A percentile compares a stretch with the other conserved stretches of the same genome.
Evolutionary conservation across 164 flowering plant genomes (phyloP).

Genomic region (Cinnamomum chago): DNA sequence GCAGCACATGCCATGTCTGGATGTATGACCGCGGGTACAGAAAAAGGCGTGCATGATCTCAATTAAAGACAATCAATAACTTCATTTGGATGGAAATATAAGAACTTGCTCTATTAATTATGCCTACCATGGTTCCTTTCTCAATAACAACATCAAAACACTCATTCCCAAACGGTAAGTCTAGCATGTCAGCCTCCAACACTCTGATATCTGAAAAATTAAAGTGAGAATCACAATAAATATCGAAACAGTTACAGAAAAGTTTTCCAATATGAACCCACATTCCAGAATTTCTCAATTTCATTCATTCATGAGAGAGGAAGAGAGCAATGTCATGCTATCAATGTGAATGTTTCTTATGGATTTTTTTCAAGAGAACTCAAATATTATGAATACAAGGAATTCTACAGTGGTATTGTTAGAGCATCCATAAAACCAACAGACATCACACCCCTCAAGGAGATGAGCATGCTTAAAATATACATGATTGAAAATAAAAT

Average conservation of each 20-base stretch:
- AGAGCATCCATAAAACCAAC: too few relatives aligned
- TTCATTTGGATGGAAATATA: neutral
- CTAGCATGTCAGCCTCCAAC: conserved; percentile 86
- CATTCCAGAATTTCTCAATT: neutral
- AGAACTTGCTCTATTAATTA: neutral
- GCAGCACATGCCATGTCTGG: too few relatives aligned
- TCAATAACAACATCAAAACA: conserved; percentile 89
- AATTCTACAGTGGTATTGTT: too few relatives aligned
- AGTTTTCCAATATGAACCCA: neutral
- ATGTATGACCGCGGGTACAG: neutral
- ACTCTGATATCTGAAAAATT: conserved; percentile 64
- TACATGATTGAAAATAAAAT: too few relatives aligned
- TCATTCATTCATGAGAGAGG: too few relatives aligned
- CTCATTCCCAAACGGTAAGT: conserved; percentile 66
- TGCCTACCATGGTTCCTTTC: conserved; percentile 94
- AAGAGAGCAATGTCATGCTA: too few relatives aligned
- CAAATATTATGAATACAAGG: too few relatives aligned
- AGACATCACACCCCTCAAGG: too few relatives aligned
- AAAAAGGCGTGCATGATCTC: neutral
- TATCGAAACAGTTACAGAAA: neutral
- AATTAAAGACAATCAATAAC: neutral
- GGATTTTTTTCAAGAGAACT: too few relatives aligned
- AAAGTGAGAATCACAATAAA: neutral
- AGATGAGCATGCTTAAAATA: too few relatives aligned
- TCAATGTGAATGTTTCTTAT: too few relatives aligned